These are phyloP conservation scores for Tolypocladium sp. DNA, from an alignment of 2,329 filamentous ascomycete genomes.

Conservation along the genomic window DNA sequence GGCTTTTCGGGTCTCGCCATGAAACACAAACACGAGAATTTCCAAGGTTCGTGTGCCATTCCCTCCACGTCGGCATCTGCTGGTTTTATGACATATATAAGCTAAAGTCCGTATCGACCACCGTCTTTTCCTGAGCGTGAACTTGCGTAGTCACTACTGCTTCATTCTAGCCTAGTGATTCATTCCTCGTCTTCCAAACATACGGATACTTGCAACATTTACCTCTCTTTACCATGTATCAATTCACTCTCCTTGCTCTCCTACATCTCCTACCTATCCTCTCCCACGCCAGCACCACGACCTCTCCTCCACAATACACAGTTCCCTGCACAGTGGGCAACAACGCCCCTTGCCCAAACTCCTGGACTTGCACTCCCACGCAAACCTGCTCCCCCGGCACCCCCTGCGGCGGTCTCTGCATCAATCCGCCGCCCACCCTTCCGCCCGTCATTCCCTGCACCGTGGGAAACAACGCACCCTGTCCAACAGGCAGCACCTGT, in stretches of 20 bases:
- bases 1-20: no score
- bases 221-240: background rate
- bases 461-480: background rate
- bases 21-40: no score
- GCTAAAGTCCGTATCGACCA: background rate
- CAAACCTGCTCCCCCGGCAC: background rate
- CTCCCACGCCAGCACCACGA: background rate
- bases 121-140: background rate
- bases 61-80: background rate
- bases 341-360: background rate
- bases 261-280: no score
- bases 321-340: background rate
- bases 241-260: background rate
- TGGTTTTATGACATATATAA: background rate
- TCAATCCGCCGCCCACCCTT: background rate
- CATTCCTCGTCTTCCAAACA: background rate
- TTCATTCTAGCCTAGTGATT: background rate
- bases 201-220: background rate
- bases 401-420: background rate
- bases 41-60: no score
- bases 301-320: background rate
- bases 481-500: background rate
- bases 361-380: background rate
- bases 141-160: background rate
- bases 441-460: background rate